Percentiles rank a stretch among this genome's conserved stretches.
These are phyloP conservation scores for Silene latifolia DNA, from an alignment of 148 eudicot species.

Conservation along the genomic window DNA sequence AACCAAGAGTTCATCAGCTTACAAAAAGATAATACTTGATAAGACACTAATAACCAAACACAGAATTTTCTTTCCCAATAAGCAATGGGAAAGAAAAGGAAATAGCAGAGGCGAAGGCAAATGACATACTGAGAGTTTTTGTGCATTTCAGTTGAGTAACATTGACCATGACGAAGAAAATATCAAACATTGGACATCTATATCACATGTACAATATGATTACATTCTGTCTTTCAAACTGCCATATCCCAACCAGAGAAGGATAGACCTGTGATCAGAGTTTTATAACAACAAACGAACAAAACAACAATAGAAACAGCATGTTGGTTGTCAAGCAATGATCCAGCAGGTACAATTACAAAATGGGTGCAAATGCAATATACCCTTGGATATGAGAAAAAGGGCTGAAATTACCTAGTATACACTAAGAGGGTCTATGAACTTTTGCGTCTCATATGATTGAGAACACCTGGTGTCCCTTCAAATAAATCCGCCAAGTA, in stretches of 20 bases:
- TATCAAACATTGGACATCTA: constrained; percentile 34
- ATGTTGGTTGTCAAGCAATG: constrained; percentile 34
- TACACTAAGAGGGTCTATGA: constrained; percentile 35
- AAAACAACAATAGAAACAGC: constrained; percentile 21
- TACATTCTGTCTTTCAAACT: constrained; percentile 44
- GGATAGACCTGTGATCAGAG: constrained; percentile 34
- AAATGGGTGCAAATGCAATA: constrained; percentile 22
- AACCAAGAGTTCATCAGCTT: neutral
- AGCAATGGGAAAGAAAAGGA: neutral
- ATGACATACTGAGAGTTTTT: neutral
- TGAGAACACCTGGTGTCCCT: constrained; percentile 67
- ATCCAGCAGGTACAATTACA: constrained; percentile 29
- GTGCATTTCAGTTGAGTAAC: constrained; percentile 25
- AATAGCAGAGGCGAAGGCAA: neutral
- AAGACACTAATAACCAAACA: neutral
- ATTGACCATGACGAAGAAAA: constrained; percentile 31
- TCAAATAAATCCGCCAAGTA: constrained; percentile 79
- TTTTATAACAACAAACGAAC: constrained; percentile 27
- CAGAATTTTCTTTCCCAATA: neutral
- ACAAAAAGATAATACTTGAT: neutral
- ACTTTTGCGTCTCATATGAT: constrained; percentile 77
- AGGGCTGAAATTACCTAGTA: constrained; percentile 40
- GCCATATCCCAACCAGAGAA: constrained; percentile 27
- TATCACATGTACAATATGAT: constrained; percentile 62
- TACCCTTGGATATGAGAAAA: constrained; percentile 23